phyloP scores from a whole-genome alignment of 164 flowering plant species.

The Buxus sempervirens region DNA sequence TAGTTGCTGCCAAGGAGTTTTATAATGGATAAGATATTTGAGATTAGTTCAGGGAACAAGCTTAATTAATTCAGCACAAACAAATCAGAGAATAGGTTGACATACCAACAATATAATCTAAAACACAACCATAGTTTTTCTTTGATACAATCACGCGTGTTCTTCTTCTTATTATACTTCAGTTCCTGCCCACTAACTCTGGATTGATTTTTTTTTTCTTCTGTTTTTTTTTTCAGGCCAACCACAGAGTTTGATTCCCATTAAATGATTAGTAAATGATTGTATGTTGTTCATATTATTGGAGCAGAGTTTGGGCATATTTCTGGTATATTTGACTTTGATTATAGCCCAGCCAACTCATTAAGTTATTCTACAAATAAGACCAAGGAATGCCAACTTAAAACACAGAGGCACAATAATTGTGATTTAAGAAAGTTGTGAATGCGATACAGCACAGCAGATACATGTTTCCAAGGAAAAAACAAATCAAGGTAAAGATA shows the following conservation, averaged over 20 bases:
- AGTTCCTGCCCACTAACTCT: too few species aligned
- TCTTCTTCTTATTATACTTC: not conserved
- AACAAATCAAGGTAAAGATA: too few species aligned
- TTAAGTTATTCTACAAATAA: not conserved
- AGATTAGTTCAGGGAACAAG: not conserved
- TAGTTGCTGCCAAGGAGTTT: too few species aligned
- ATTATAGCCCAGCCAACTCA: too few species aligned
- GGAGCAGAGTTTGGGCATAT: not conserved
- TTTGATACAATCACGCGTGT: not conserved
- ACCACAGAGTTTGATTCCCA: not conserved
- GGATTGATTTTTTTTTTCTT: too few species aligned
- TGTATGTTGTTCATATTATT: not conserved
- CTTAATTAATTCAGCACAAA: not conserved
- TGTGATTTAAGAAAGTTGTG: too few species aligned
- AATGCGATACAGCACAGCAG: too few species aligned
- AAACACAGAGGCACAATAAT: not conserved
- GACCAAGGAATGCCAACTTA: not conserved
- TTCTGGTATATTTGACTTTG: too few species aligned
- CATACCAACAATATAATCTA: not conserved
- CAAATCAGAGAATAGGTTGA: not conserved
- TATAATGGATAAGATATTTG: not conserved
- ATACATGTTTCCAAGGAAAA: too few species aligned
- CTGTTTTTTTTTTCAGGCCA: too few species aligned
- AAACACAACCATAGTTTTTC: not conserved
- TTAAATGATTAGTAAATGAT: not conserved